Base-by-base conservation (phyloP, 2,329 filamentous ascomycete species). In the Thermothelomyces thermophilus region DNA sequence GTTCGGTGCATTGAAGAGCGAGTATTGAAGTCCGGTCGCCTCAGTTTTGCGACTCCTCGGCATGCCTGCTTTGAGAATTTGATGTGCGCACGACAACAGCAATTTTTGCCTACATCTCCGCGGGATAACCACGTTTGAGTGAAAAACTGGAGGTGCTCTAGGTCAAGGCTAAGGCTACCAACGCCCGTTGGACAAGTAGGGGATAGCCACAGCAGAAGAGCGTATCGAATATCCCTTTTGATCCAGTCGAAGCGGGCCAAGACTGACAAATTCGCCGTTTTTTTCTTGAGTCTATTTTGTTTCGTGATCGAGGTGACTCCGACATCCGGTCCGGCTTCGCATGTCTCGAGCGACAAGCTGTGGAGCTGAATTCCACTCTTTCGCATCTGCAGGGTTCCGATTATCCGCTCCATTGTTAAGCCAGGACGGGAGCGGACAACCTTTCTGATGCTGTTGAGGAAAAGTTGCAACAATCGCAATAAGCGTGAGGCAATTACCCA, bases 311-410 rank as follows among this genome's bases (percentile, higher is more conserved):
- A 28, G 39, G 26, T 30, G 39, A 48, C 56, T 57, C 56, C 53
- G 56, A 57, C 46, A 40, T 52, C 56, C 53, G 56, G 56, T 16
- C 53, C 53, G 53, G 56, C 51, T 56, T 56, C 56, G 53, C 56
- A 57, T 42, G 41, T 36, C 44, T 28, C 20, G 30, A 16, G 40
- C 30, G 19, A 11, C 46, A 30, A 24, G n/a, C 7, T 9, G 41
- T 46, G 48, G 40, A 40, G 40, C 20, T 26, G 33, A 30, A 37
- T 11, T 30, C 30, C 31, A 42, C 14, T 35, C 22, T 34, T 19
- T 41, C 39, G 31, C 33, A 13, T 49, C 28, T 41, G 41, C 26
- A 42, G 30, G 41, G 11, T 10, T 49, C 30, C 24, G 9, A 48
- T 52, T 55, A 55, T 33, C 52, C 46, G 39, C 48, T 5, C 19